These are phyloP conservation scores for Ustilago loliicola DNA, from an alignment of 1,284 basidiomycete genomes.

Conservation along the genomic window DNA sequence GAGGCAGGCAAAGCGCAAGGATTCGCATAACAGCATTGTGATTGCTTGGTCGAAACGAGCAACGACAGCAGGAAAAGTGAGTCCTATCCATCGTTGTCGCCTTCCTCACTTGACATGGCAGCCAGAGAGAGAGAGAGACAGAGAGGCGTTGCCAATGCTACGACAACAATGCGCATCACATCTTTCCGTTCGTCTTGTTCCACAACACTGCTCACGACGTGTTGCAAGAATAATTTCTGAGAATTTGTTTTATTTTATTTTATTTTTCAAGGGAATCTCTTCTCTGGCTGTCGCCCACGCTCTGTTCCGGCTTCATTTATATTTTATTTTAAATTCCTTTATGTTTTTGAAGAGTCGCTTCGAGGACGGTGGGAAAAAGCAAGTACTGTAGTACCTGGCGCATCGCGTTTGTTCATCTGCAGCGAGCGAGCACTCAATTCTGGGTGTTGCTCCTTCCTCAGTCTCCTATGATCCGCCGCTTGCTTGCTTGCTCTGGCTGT, in stretches of 20 bases:
- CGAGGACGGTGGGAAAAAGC: constrained; percentile 1
- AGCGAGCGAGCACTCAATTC: background rate
- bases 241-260: background rate
- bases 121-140: background rate
- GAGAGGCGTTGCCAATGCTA: too few species aligned
- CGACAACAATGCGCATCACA: constrained; percentile 3
- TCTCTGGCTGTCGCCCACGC: background rate
- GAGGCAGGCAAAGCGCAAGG: background rate
- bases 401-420: background rate
- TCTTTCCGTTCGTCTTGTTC: background rate
- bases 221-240: too few species aligned
- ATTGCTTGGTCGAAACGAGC: background rate
- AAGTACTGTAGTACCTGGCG: constrained; percentile 4
- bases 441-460: background rate
- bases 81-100: constrained; percentile 17
- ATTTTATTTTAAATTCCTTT: background rate
- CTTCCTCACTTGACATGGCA: background rate
- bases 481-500: background rate
- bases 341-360: background rate
- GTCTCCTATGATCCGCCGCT: background rate
- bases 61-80: constrained; percentile 29
- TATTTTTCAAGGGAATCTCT: background rate
- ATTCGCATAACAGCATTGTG: background rate
- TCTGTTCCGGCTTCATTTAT: background rate
- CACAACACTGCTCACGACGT: too few species aligned